Conservation (phyloP, 2,329 filamentous ascomycete species). For the Cordyceps fumosorosea region DNA sequence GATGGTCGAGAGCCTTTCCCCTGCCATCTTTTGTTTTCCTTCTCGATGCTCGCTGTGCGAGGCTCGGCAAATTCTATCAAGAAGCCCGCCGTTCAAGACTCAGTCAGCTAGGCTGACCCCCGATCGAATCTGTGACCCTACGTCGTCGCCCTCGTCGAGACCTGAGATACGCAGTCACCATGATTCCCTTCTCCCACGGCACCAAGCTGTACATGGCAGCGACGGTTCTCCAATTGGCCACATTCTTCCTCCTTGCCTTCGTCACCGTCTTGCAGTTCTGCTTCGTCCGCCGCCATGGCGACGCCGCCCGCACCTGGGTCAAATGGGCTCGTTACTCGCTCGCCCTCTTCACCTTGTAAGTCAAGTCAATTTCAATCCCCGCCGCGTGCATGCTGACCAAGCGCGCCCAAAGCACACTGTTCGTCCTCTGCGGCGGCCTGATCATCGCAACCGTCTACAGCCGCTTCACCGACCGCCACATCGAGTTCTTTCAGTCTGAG, state of each 20-base stretch:
- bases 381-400: neutral
- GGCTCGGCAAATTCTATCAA: neutral
- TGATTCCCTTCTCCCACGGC: neutral
- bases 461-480: constrained; percentile 9
- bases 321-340: constrained; percentile 3
- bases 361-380: too few species aligned
- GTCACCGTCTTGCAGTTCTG: constrained; percentile 8
- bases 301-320: constrained; percentile 7
- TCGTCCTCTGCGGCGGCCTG: neutral
- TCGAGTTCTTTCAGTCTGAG: constrained; percentile 5
- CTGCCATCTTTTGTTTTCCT: neutral
- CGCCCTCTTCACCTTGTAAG: constrained; percentile 8
- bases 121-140: neutral
- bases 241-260: neutral
- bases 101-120: too few species aligned
- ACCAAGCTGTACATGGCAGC: neutral
- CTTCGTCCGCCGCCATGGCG: constrained; percentile 10
- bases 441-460: constrained; percentile 5
- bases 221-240: neutral
- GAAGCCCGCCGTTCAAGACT: neutral
- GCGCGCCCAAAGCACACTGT: neutral
- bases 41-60: constrained; percentile 5
- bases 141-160: neutral
- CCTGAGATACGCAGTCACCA: neutral
- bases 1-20: too few species aligned